Evolutionary conservation across 768 basidiomycete species (phyloP), one percentile per base, ranked within the genome.

Genomic region (Pulveroboletus sp.): DNA sequence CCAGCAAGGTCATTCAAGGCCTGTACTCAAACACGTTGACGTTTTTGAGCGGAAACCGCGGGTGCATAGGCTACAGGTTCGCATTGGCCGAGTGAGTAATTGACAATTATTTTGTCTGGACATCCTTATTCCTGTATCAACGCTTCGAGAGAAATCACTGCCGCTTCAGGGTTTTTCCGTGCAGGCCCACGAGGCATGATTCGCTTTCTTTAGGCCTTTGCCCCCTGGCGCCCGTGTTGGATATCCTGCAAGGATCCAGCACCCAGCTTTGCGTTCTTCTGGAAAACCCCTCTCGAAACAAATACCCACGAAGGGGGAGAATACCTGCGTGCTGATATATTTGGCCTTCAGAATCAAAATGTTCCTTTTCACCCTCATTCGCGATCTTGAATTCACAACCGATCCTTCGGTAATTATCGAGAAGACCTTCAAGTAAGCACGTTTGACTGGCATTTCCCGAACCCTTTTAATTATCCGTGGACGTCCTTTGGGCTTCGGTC

Each of bases 1-100:
- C 65, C 29, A 68, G 64, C 43, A 65, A 64, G 45, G 66, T 63
- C 17, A 69, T 77, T 29, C 78, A 72, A 31, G 83, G 82, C 21
- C 62, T 84, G 49, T 80, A 76, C 58, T 70, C 75, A 1, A 75
- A 78, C 49, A 75, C 70, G 19, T 52, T 83, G 48, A 81, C 81
- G 16, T 85, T 83, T 63, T 68, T 82, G 29, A 76, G 75, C 50
- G 82, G 80, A 49, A 76, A 76, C 57, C 71, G 82, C 27, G 79
- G 80, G 17, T 81, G 80, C 53, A 82, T 84, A 55, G 80, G 84
- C 13, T 82, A 75, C 61, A 75, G 73, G 56, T 85, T 84, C 57
- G 81, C 81, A 14, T 51, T 84, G 49, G 69, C 73, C 29, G 79
- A 84, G 82, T 82, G 61, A 69, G 80, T 77, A 29, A 32, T 41